These are phyloP conservation scores for Vanrija sp. DNA, from an alignment of 1,284 basidiomycete species.

Conservation along the genomic window DNA sequence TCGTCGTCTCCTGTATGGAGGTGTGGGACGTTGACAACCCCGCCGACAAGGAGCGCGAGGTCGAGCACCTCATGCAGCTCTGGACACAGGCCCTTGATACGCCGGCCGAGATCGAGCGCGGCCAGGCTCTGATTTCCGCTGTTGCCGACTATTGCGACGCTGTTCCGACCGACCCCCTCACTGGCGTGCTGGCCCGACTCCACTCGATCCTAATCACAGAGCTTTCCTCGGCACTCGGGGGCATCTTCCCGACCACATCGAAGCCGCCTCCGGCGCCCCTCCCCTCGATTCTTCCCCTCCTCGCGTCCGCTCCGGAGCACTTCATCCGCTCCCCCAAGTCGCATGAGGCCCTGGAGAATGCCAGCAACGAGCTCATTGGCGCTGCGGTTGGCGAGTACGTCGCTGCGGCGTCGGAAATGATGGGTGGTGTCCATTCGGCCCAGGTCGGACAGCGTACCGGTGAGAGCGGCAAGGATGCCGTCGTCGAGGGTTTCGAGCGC, in stretches of 20 bases:
- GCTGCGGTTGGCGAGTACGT: slow-evolving; percentile 45
- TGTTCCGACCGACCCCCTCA: slow-evolving; percentile 4
- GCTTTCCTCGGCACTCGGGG: slow-evolving; percentile 13
- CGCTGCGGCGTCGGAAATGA: slow-evolving; percentile 25
- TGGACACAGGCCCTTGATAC: slow-evolving; percentile 35
- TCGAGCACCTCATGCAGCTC: slow-evolving; percentile 25
- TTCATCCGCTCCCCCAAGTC: slow-evolving; percentile 20
- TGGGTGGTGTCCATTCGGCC: slow-evolving; percentile 23
- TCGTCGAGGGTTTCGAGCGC: slow-evolving; percentile 40
- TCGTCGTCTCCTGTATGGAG: slow-evolving; percentile 41
- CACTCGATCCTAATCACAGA: slow-evolving; percentile 21
- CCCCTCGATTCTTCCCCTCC: slow-evolving; percentile 30
- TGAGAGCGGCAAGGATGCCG: slow-evolving; percentile 24
- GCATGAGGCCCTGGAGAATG: slow-evolving; percentile 16
- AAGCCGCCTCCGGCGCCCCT: slow-evolving; percentile 28
- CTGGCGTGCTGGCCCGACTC: slow-evolving; percentile 17
- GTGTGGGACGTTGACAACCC: slow-evolving; percentile 40
- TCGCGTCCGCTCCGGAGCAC: slow-evolving; percentile 23
- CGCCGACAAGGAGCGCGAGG: slow-evolving; percentile 35
- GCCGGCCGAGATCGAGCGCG: slow-evolving; percentile 22
- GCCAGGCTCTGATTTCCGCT: slow-evolving; percentile 12
- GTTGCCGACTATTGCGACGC: slow-evolving; percentile 15
- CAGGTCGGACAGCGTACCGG: slow-evolving; percentile 10
- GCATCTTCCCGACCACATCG: slow-evolving; percentile 35
- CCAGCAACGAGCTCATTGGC: slow-evolving; percentile 38